Conservation (phyloP, 2,329 filamentous ascomycete species). For the Fusarium sp. region DNA sequence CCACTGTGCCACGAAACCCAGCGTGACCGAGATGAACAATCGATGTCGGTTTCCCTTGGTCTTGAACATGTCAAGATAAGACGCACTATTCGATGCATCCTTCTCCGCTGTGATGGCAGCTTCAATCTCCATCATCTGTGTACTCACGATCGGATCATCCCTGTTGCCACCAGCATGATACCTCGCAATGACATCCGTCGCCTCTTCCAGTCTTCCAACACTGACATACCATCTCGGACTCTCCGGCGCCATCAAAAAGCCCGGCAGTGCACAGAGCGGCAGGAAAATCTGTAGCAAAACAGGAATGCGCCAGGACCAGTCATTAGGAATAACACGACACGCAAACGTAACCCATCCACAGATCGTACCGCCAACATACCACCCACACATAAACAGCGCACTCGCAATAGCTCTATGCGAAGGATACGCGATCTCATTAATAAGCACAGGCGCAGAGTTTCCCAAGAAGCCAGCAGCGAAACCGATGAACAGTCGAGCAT, state of each 20-base stretch:
- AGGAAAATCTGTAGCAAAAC: not conserved
- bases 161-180: not conserved
- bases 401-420: constrained; percentile 6
- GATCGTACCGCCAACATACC: not conserved
- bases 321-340: not conserved
- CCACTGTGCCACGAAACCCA: not conserved
- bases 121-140: not conserved
- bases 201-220: not conserved
- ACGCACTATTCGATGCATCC: not conserved
- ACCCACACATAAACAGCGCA: not conserved
- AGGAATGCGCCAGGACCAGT: constrained; percentile 1
- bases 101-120: not conserved
- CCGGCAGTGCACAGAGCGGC: not conserved
- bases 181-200: not conserved
- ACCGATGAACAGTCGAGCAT: not conserved
- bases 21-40: not conserved
- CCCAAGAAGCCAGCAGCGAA: not conserved
- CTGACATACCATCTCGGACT: constrained; percentile 8
- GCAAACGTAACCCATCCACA: constrained; percentile 3
- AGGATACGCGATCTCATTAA: constrained; percentile 6
- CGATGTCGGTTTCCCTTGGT: constrained; percentile 7
- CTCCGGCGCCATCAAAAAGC: not conserved
- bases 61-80: constrained; percentile 1
- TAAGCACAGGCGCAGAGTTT: not conserved
- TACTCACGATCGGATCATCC: not conserved